Percentiles rank a stretch among this genome's conserved stretches.
phyloP scores from a whole-genome alignment of 2,329 filamentous ascomycete species.

The Albophoma yamanashiensis region DNA sequence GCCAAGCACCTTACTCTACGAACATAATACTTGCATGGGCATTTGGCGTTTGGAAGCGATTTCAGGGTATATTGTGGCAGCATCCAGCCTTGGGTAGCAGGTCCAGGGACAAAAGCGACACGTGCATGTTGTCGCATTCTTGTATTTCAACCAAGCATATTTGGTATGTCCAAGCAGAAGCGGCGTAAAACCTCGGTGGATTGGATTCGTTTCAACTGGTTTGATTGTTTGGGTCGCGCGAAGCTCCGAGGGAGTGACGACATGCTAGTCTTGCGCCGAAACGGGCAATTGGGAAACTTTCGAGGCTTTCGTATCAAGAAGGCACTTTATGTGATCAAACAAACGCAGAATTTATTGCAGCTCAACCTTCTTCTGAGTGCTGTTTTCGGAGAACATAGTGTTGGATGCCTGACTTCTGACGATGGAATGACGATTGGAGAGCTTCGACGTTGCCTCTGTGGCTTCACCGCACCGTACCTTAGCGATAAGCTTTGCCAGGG shows the following conservation, averaged over 20 bases:
- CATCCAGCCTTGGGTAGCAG: not conserved
- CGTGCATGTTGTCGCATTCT: not conserved
- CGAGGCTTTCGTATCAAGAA: not conserved
- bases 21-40: constrained; percentile 1
- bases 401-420: not conserved
- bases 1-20: not conserved
- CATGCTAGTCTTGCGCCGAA: not conserved
- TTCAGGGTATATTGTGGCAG: not conserved
- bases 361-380: not conserved
- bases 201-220: not conserved
- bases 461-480: too few species aligned
- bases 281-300: not conserved
- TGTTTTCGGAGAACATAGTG: not conserved
- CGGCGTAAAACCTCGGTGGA: not conserved
- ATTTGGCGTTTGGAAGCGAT: constrained; percentile 1
- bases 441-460: too few species aligned
- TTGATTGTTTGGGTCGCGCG: not conserved
- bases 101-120: not conserved
- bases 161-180: not conserved
- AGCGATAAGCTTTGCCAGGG: not conserved
- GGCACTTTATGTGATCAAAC: not conserved
- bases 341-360: not conserved
- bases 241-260: not conserved
- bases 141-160: not conserved
- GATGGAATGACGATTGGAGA: too few species aligned